Evolutionary conservation across 2,329 filamentous ascomycete species (phyloP).

Genomic region (Erysiphe pulchra): DNA sequence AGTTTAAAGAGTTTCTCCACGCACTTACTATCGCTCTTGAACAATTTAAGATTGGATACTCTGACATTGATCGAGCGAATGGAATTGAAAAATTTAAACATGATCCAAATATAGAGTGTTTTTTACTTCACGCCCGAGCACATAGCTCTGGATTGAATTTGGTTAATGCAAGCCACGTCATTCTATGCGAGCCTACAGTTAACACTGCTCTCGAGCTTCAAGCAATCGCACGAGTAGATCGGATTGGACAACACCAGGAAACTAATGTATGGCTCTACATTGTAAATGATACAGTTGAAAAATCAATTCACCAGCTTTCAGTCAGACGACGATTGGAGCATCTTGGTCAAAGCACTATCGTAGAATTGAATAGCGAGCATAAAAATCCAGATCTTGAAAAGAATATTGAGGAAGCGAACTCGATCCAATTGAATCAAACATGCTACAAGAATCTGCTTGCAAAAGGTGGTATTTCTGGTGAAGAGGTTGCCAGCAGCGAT

Average conservation of each 20-base stretch:
- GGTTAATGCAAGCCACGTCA: slow-evolving; percentile 79
- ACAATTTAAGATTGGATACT: slow-evolving; percentile 46
- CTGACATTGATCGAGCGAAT: slow-evolving; percentile 38
- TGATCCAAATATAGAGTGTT: slow-evolving; percentile 50
- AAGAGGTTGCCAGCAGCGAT: slow-evolving; percentile 53
- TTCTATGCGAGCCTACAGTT: slow-evolving; percentile 78
- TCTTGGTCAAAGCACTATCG: slow-evolving; percentile 24
- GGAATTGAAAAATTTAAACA: slow-evolving; percentile 56
- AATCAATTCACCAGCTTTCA: slow-evolving; percentile 72
- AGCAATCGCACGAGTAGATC: slow-evolving; percentile 80
- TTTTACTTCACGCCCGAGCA: slow-evolving; percentile 70
- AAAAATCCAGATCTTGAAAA: slow-evolving; percentile 20
- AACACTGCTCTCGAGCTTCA: slow-evolving; percentile 88
- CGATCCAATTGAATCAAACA: slow-evolving; percentile 54
- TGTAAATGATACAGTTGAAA: slow-evolving; percentile 72
- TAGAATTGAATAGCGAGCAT: slow-evolving; percentile 10
- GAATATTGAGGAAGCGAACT: slow-evolving; percentile 59
- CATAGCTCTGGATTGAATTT: slow-evolving; percentile 78
- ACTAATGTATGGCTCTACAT: slow-evolving; percentile 95
- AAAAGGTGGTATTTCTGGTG: slow-evolving; percentile 45
- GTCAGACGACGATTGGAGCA: slow-evolving; percentile 57
- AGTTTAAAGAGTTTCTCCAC: slow-evolving; percentile 59
- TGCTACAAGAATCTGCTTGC: slow-evolving; percentile 43
- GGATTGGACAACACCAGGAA: slow-evolving; percentile 68
- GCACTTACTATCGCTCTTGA: slow-evolving; percentile 46